These are phyloP conservation scores for Pseudozyma tsukubaensis DNA, from an alignment of 1,284 basidiomycete species.

Conservation along the genomic window DNA sequence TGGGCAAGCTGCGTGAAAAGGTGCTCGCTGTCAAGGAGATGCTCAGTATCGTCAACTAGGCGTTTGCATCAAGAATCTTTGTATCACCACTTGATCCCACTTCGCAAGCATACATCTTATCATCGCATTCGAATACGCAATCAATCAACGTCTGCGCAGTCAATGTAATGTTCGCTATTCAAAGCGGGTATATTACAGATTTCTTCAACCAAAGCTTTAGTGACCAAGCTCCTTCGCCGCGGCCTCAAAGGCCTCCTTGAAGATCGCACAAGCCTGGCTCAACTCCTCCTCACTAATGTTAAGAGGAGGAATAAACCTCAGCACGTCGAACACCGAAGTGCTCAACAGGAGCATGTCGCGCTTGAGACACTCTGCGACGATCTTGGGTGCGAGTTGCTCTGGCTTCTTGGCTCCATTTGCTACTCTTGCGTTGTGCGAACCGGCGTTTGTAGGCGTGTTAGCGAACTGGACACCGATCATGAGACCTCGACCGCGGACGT, in stretches of 20 bases:
- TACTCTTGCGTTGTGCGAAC: conserved; percentile 23
- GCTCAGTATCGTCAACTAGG: conserved; percentile 35
- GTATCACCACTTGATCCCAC: neutral
- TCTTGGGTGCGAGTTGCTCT: conserved; percentile 51
- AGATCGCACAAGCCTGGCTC: conserved; percentile 53
- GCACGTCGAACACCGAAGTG: conserved; percentile 62
- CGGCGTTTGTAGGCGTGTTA: conserved; percentile 10
- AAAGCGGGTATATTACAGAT: conserved; percentile 16
- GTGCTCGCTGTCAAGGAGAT: conserved; percentile 70
- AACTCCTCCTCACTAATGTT: conserved; percentile 61
- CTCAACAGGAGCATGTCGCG: conserved; percentile 63
- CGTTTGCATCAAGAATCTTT: neutral
- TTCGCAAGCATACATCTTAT: neutral
- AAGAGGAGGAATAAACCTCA: conserved; percentile 65
- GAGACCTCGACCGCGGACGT: conserved; percentile 62
- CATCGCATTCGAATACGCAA: neutral
- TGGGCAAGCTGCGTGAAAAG: conserved; percentile 82
- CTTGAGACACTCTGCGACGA: conserved; percentile 58
- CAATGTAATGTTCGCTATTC: neutral
- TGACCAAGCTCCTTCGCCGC: conserved; percentile 36
- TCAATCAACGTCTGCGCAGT: neutral
- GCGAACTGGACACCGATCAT: conserved; percentile 67
- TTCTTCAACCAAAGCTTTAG: conserved; percentile 1
- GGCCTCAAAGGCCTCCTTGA: conserved; percentile 52
- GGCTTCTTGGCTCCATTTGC: conserved; percentile 15